Evolutionary conservation across 768 basidiomycete species (phyloP).

Genomic region (Lactarius psammicola): DNA sequence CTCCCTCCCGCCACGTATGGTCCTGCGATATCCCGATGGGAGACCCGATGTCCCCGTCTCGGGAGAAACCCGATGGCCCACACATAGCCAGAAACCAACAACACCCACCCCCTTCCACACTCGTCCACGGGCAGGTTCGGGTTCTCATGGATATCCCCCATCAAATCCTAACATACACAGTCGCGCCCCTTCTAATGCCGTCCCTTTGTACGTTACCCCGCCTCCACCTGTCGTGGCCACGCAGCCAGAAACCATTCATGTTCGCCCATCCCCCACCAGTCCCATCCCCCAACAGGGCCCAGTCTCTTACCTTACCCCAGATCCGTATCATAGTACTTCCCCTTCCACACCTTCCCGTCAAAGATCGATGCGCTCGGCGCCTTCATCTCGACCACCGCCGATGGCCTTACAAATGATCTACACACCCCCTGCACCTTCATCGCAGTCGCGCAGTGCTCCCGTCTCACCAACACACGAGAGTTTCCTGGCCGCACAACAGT

Average conservation of each 20-base stretch:
- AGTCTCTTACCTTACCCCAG: conserved; percentile 8
- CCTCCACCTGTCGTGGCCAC: conserved; percentile 10
- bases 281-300: not conserved
- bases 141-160: conserved; percentile 24
- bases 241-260: conserved; percentile 28
- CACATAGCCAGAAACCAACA: conserved; percentile 4
- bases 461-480: conserved; percentile 16
- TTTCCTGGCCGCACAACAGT: conserved; percentile 11
- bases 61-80: not conserved
- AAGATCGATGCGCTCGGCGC: conserved; percentile 21
- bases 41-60: conserved; percentile 27
- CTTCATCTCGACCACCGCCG: conserved; percentile 14
- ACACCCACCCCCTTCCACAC: conserved; percentile 2
- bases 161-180: conserved; percentile 26
- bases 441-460: conserved; percentile 17
- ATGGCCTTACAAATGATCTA: conserved; percentile 27
- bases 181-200: conserved; percentile 19
- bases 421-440: conserved; percentile 19
- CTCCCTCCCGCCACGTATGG: conserved; percentile 67
- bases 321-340: conserved; percentile 11
- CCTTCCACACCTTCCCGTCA: conserved; percentile 5
- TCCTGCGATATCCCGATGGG: conserved; percentile 68
- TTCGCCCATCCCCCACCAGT: conserved; percentile 26
- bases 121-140: conserved; percentile 14
- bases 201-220: conserved; percentile 22